These are phyloP conservation scores for Hanseniaspora singularis DNA, from an alignment of 805 yeast genomes.

Conservation along the genomic window DNA sequence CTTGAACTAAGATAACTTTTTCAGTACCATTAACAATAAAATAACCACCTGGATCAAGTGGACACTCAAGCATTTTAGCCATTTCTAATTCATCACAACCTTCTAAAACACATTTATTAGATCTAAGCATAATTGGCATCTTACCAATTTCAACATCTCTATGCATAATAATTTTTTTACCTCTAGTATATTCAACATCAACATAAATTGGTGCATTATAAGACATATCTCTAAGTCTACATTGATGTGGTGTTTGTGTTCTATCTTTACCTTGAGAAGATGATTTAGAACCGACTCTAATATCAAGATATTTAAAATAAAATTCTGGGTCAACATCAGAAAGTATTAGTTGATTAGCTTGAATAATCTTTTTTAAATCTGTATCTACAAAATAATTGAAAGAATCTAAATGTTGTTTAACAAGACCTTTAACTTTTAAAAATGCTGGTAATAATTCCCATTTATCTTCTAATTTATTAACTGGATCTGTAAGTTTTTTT, in stretches of 20 bases:
- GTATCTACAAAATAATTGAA: slow-evolving; percentile 91
- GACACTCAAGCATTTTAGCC: slow-evolving; percentile 89
- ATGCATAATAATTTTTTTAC: slow-evolving; percentile 80
- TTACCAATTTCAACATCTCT: slow-evolving; percentile 88
- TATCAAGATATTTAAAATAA: slow-evolving; percentile 82
- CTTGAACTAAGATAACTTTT: slow-evolving; percentile 91
- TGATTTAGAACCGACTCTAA: slow-evolving; percentile 77
- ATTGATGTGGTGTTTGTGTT: slow-evolving; percentile 80
- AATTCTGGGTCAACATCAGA: slow-evolving; percentile 97
- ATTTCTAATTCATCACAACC: slow-evolving; percentile 68
- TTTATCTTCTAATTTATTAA: slow-evolving; percentile 85
- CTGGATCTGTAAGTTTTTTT: slow-evolving; percentile 71
- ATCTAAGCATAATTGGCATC: slow-evolving; percentile 97
- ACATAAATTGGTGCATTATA: slow-evolving; percentile 92
- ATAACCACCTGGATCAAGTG: slow-evolving; percentile 97
- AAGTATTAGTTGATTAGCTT: slow-evolving; percentile 77
- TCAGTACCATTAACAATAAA: slow-evolving; percentile 97
- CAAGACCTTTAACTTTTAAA: slow-evolving; percentile 86
- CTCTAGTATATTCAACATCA: slow-evolving; percentile 94
- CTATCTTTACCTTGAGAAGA: slow-evolving; percentile 45
- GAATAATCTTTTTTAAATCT: slow-evolving; percentile 82
- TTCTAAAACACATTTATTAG: slow-evolving; percentile 77
- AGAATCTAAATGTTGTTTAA: slow-evolving; percentile 96
- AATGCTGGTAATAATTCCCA: slow-evolving; percentile 97
- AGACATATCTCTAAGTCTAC: slow-evolving; percentile 85